phyloP scores from a whole-genome alignment of 148 eudicot species.

The Nepenthes gracilis region DNA sequence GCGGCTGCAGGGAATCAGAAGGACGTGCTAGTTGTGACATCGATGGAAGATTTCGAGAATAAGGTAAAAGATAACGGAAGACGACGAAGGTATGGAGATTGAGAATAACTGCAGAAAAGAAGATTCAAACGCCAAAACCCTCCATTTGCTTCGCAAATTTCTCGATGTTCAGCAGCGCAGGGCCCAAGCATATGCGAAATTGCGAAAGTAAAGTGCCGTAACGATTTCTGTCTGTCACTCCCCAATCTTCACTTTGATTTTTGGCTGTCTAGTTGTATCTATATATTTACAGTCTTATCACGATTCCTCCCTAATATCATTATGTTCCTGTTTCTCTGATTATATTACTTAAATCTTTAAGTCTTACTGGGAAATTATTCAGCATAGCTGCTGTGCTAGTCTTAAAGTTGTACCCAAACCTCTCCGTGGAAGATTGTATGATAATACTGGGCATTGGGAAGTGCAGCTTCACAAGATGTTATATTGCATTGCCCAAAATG shows the following conservation, averaged over 20 bases:
- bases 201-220: conserved; percentile 38
- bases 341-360: too few relatives aligned
- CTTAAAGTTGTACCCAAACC: too few relatives aligned
- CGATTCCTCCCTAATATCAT: not conserved
- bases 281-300: not conserved
- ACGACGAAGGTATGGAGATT: conserved; percentile 4
- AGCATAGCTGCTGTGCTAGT: too few relatives aligned
- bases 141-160: conserved; percentile 51
- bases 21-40: too few relatives aligned
- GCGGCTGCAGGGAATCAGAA: too few relatives aligned
- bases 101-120: conserved; percentile 11
- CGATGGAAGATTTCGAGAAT: conserved; percentile 25
- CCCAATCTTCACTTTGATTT: not conserved
- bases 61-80: too few relatives aligned
- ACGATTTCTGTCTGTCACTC: not conserved
- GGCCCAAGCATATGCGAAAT: conserved; percentile 65
- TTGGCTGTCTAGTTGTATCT: not conserved
- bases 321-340: not conserved
- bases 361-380: too few relatives aligned
- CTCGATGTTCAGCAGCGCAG: conserved; percentile 64
- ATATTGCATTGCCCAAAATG: too few relatives aligned
- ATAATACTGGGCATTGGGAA: too few relatives aligned
- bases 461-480: too few relatives aligned
- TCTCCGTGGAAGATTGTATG: too few relatives aligned
- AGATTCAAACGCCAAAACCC: conserved; percentile 12